These are phyloP conservation scores for Fusarium irregulare DNA, from an alignment of 2,329 filamentous ascomycete species.

Conservation along the genomic window DNA sequence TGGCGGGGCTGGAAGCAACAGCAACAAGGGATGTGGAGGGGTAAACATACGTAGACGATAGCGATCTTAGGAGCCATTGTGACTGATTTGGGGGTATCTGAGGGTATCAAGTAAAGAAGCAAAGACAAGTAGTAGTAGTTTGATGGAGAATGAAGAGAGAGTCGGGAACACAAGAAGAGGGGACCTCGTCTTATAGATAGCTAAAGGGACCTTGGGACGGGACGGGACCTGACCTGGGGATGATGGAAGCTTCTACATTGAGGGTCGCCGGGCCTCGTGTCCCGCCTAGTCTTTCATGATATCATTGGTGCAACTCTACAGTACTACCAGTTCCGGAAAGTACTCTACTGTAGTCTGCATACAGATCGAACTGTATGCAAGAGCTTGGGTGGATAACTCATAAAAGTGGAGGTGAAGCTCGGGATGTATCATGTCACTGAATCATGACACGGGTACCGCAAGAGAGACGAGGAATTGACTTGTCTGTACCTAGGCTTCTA, in stretches of 20 bases:
- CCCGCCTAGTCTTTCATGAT: conserved; percentile 13
- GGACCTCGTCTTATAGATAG: conserved; percentile 47
- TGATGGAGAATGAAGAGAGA: not conserved
- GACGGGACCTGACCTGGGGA: not conserved
- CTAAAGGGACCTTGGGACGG: conserved; percentile 10
- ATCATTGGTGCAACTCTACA: conserved; percentile 32
- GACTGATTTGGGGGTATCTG: conserved; percentile 41
- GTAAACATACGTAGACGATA: conserved; percentile 81
- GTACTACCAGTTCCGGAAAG: conserved; percentile 19
- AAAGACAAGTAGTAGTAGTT: conserved; percentile 5
- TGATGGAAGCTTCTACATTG: conserved; percentile 26
- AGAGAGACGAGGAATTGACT: not conserved
- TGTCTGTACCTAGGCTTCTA: not conserved
- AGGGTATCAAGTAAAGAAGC: conserved; percentile 28
- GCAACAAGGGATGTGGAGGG: conserved; percentile 10
- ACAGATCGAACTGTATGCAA: conserved; percentile 9
- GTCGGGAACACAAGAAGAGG: conserved; percentile 8
- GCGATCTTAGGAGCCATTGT: conserved; percentile 91
- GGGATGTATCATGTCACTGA: conserved; percentile 7
- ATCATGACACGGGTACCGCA: conserved; percentile 5
- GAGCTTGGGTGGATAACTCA: conserved; percentile 1
- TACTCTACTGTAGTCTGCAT: conserved; percentile 1
- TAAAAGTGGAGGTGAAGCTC: conserved; percentile 19
- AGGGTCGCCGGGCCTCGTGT: not conserved
- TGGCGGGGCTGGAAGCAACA: conserved; percentile 1